These are phyloP conservation scores for Glaciozyma antarctica DNA, from an alignment of 768 basidiomycete species.

Conservation along the genomic window DNA sequence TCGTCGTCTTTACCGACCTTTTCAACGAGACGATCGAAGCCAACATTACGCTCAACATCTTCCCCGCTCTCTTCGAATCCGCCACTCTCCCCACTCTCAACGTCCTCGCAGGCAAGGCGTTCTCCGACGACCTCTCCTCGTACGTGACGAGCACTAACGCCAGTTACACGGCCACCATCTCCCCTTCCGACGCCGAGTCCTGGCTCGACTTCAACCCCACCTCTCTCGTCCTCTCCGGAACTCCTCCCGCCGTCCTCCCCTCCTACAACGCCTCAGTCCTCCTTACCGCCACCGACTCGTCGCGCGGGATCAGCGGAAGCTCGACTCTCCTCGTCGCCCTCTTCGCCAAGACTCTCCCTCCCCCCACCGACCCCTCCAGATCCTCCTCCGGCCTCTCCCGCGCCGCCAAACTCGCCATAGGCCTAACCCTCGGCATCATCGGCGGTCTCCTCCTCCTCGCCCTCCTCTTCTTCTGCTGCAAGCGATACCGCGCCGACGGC, in stretches of 20 bases:
- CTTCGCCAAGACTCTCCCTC: neutral
- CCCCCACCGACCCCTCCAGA: conserved; percentile 3
- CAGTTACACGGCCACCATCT: conserved; percentile 22
- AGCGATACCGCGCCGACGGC: conserved; percentile 25
- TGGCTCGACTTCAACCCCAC: conserved; percentile 31
- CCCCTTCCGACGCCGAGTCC: conserved; percentile 13
- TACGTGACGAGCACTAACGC: conserved; percentile 9
- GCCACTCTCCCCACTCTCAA: conserved; percentile 23
- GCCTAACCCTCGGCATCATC: conserved; percentile 39
- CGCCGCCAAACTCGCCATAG: conserved; percentile 31
- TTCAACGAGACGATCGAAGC: conserved; percentile 59
- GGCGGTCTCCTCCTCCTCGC: conserved; percentile 38
- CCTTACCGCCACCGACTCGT: conserved; percentile 17
- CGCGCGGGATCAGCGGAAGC: conserved; percentile 12
- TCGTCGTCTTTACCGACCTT: conserved; percentile 53
- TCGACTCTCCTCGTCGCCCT: conserved; percentile 24
- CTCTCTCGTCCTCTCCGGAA: conserved; percentile 26
- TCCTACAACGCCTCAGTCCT: conserved; percentile 23
- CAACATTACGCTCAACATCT: conserved; percentile 56
- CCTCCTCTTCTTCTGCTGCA: conserved; percentile 37
- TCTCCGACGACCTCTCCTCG: conserved; percentile 24
- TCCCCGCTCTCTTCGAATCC: conserved; percentile 61
- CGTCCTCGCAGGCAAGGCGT: conserved; percentile 24
- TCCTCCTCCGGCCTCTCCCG: conserved; percentile 13
- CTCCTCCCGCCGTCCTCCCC: conserved; percentile 15